Evolutionary conservation across 257 asterid species (phyloP).

Genomic region (Nicotiana otophora): DNA sequence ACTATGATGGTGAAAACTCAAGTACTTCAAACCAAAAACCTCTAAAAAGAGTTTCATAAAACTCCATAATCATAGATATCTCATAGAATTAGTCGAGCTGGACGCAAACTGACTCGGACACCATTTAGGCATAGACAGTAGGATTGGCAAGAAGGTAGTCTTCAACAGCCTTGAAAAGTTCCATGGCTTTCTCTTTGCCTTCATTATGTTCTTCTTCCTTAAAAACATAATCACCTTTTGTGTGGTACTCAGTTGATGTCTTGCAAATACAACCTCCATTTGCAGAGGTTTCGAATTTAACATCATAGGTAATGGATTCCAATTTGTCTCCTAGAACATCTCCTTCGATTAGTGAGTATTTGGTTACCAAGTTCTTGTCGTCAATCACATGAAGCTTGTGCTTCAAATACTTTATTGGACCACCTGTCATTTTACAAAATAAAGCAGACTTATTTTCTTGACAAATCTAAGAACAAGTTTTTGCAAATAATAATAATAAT

Average conservation of each 20-base stretch:
- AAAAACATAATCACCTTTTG: slow-evolving; percentile 4
- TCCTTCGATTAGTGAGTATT: slow-evolving; percentile 16
- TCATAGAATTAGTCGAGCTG: too few relatives aligned
- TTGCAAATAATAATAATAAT: too few relatives aligned
- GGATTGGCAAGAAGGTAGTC: slow-evolving; percentile 15
- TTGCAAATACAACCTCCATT: slow-evolving; percentile 19
- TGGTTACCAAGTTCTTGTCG: slow-evolving; percentile 12
- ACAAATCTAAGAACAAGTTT: too few relatives aligned
- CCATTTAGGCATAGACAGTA: neutral
- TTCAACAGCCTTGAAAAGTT: slow-evolving; percentile 15
- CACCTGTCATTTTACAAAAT: neutral
- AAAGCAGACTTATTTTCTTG: too few relatives aligned
- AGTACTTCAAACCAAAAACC: too few relatives aligned
- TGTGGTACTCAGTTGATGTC: neutral
- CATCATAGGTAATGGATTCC: slow-evolving; percentile 4
- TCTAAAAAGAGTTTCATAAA: too few relatives aligned
- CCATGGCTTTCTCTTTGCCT: neutral
- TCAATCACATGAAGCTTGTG: slow-evolving; percentile 14
- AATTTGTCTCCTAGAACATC: slow-evolving; percentile 13
- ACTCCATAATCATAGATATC: too few relatives aligned
- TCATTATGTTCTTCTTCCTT: slow-evolving; percentile 18
- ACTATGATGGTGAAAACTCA: too few relatives aligned
- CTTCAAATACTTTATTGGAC: slow-evolving; percentile 11
- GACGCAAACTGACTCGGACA: too few relatives aligned
- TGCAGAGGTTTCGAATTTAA: slow-evolving; percentile 7